Percentiles rank a stretch among this genome's conserved stretches.
phyloP scores from a whole-genome alignment of 169 alveolate species.

The Babesia ovis region DNA sequence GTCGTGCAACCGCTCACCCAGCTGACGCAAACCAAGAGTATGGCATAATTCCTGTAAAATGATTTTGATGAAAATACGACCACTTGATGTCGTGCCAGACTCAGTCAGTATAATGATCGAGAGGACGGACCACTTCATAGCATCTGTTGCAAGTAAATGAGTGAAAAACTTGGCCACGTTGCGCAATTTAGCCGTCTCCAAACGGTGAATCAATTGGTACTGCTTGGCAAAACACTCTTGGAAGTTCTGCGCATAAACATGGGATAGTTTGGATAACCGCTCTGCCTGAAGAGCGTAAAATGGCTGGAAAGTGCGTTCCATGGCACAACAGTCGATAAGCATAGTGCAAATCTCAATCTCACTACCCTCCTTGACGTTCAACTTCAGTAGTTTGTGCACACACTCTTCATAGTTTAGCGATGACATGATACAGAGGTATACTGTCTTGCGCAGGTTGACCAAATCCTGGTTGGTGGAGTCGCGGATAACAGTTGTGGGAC shows the following conservation, averaged over 20 bases:
- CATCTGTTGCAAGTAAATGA: slow-evolving; percentile 90
- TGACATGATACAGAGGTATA: slow-evolving; percentile 96
- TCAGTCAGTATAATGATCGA: slow-evolving; percentile 91
- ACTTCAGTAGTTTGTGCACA: slow-evolving; percentile 95
- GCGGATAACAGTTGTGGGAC: slow-evolving; percentile 64
- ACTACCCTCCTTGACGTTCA: slow-evolving; percentile 90
- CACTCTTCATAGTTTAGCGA: slow-evolving; percentile 97
- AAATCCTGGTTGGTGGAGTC: slow-evolving; percentile 95
- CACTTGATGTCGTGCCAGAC: slow-evolving; percentile 95
- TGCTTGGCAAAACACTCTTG: slow-evolving; percentile 84
- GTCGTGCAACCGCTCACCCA: slow-evolving; percentile 80
- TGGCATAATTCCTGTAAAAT: slow-evolving; percentile 92
- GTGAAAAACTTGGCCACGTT: slow-evolving; percentile 96
- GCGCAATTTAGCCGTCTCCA: slow-evolving; percentile 96
- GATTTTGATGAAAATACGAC: slow-evolving; percentile 95
- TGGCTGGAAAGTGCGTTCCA: slow-evolving; percentile 96
- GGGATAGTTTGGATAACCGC: slow-evolving; percentile 91
- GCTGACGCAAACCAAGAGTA: slow-evolving; percentile 80
- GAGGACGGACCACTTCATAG: slow-evolving; percentile 82
- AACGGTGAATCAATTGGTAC: slow-evolving; percentile 88
- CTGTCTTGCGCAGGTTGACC: slow-evolving; percentile 90
- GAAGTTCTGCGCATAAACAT: slow-evolving; percentile 89
- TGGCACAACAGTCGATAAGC: slow-evolving; percentile 98
- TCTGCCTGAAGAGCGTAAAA: slow-evolving; percentile 95
- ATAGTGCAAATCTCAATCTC: slow-evolving; percentile 94